Conservation (phyloP, 1,284 basidiomycete genomes). For the Phlebopus sp. region DNA sequence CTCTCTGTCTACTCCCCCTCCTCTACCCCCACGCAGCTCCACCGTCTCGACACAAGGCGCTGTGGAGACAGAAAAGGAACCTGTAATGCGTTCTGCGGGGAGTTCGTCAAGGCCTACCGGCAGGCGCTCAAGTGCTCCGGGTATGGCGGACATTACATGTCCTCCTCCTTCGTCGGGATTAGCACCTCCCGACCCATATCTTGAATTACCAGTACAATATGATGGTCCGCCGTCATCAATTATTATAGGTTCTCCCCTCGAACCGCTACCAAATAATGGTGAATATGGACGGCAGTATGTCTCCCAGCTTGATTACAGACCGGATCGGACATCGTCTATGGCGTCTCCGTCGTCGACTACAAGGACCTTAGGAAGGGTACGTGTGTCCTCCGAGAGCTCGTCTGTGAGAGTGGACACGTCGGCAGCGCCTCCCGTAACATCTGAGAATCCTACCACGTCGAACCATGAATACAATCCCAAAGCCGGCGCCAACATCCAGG, state of each 20-base stretch:
- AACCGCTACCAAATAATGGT: conserved; percentile 2
- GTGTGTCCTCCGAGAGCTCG: conserved; percentile 2
- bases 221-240: conserved; percentile 23
- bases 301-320: conserved; percentile 2
- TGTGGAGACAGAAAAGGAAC: conserved; percentile 4
- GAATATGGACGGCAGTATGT: not conserved
- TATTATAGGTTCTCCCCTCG: conserved; percentile 16
- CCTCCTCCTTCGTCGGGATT: conserved; percentile 3
- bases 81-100: conserved; percentile 2
- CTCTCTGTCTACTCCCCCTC: conserved; percentile 18
- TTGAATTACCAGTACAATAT: conserved; percentile 11
- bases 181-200: conserved; percentile 12
- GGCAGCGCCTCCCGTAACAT: conserved; percentile 1
- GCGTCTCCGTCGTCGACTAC: conserved; percentile 16
- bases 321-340: conserved; percentile 4
- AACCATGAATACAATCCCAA: not conserved
- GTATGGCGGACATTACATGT: conserved; percentile 5
- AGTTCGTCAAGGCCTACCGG: not conserved
- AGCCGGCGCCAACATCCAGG: not conserved
- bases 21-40: conserved; percentile 12
- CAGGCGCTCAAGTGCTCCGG: conserved; percentile 1
- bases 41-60: conserved; percentile 11
- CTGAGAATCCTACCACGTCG: not conserved
- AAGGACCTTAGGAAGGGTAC: conserved; percentile 1
- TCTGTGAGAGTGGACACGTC: not conserved